A percentile compares a stretch with the other conserved stretches of the same genome.
phyloP scores from a whole-genome alignment of 768 basidiomycete species.

The Cystobasidium ongulense region DNA sequence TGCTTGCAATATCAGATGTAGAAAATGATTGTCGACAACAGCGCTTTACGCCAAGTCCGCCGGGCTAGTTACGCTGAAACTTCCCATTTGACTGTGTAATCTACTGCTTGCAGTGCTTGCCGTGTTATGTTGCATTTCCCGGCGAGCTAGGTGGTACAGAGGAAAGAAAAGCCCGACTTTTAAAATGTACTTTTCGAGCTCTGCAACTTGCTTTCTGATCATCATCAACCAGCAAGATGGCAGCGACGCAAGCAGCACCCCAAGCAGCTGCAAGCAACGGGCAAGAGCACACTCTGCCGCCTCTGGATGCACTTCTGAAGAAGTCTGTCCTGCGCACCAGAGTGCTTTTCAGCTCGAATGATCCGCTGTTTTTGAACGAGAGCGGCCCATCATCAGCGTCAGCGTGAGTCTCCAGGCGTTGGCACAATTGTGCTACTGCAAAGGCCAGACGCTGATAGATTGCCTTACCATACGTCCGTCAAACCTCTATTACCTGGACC shows the following conservation, averaged over 20 bases:
- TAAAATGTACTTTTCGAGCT: not conserved
- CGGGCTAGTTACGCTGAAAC: no score
- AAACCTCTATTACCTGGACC: not conserved
- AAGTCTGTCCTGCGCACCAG: slow-evolving; percentile 35
- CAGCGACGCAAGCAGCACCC: not conserved
- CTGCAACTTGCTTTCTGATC: not conserved
- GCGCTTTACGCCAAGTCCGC: no score
- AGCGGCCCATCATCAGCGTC: not conserved
- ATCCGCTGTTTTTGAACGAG: slow-evolving; percentile 19
- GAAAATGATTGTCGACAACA: no score
- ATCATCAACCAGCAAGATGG: not conserved
- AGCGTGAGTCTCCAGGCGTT: slow-evolving; percentile 2
- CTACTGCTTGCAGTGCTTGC: no score
- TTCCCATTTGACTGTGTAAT: no score
- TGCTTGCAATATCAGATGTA: no score
- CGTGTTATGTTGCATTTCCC: no score
- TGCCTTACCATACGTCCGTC: not conserved
- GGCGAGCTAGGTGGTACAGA: no score
- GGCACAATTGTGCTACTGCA: no score
- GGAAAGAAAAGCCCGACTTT: no score
- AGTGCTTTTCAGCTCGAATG: slow-evolving; percentile 34
- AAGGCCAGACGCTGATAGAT: not conserved
- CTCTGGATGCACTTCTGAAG: slow-evolving; percentile 38
- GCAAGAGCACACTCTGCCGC: slow-evolving; percentile 29
- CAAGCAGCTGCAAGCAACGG: not conserved